These are phyloP conservation scores for Ganoderma leucocontextum DNA, from an alignment of 1,284 basidiomycete genomes.

Conservation along the genomic window DNA sequence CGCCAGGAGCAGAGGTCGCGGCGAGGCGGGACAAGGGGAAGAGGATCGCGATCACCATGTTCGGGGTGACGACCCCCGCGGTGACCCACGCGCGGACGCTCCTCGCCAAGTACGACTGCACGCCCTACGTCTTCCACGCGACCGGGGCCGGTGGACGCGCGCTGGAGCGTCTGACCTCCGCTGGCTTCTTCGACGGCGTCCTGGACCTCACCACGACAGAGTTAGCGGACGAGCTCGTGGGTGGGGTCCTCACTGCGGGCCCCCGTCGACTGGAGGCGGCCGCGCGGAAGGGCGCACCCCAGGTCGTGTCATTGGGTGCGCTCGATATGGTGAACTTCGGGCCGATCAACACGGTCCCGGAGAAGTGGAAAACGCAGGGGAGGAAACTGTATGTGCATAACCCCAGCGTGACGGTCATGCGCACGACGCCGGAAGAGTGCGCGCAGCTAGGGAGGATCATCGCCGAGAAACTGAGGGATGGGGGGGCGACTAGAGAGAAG, in stretches of 20 bases:
- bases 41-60: constrained; percentile 38
- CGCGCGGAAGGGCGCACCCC: constrained; percentile 30
- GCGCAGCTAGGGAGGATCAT: constrained; percentile 29
- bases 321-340: constrained; percentile 39
- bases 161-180: constrained; percentile 31
- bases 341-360: constrained; percentile 32
- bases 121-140: constrained; percentile 37
- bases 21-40: constrained; percentile 10
- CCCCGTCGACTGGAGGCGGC: constrained; percentile 35
- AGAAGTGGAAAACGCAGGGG: constrained; percentile 20
- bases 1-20: background rate
- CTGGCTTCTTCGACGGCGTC: constrained; percentile 35
- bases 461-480: constrained; percentile 28
- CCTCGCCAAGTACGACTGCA: constrained; percentile 32
- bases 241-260: constrained; percentile 36
- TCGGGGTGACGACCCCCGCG: constrained; percentile 38
- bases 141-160: constrained; percentile 36
- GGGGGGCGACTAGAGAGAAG: constrained; percentile 15
- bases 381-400: constrained; percentile 34
- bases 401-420: constrained; percentile 34
- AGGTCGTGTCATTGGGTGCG: constrained; percentile 38
- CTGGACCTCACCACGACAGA: constrained; percentile 39
- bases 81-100: constrained; percentile 35
- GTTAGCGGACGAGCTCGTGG: constrained; percentile 38
- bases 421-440: constrained; percentile 34